Evolutionary conservation across 768 basidiomycete genomes (phyloP).

Genomic region (Tricholoma bakamatsutake): DNA sequence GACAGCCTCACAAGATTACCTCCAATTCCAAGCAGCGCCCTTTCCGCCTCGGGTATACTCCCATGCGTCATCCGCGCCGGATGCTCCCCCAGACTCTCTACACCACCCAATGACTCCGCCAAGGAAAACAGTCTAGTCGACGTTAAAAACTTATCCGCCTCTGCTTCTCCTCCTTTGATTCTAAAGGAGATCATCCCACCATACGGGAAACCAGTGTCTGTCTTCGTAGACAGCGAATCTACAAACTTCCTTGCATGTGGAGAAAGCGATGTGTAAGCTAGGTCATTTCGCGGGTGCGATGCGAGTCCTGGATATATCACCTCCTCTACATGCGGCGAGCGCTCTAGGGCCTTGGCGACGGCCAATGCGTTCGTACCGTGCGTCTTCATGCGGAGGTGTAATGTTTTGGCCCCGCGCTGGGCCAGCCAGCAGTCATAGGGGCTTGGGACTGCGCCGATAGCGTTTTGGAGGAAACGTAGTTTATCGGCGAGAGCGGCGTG

Average conservation of each 20-base stretch:
- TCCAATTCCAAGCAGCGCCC: conserved; percentile 68
- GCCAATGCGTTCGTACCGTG: conserved; percentile 81
- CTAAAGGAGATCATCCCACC: conserved; percentile 87
- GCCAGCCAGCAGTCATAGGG: conserved; percentile 88
- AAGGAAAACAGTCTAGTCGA: conserved; percentile 65
- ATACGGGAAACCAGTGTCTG: conserved; percentile 67
- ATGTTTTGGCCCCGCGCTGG: conserved; percentile 87
- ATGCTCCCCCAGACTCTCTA: conserved; percentile 86
- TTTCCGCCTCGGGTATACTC: conserved; percentile 61
- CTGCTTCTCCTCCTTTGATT: conserved; percentile 49
- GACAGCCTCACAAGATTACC: conserved; percentile 73
- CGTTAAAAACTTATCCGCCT: conserved; percentile 65
- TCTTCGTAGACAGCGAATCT: conserved; percentile 30
- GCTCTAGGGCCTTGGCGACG: conserved; percentile 58
- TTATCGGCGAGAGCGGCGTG: conserved; percentile 42
- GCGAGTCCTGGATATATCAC: conserved; percentile 86
- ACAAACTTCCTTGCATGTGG: conserved; percentile 68
- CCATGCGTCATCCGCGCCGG: conserved; percentile 90
- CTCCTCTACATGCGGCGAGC: conserved; percentile 56
- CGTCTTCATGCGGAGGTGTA: conserved; percentile 80
- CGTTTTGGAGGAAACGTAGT: conserved; percentile 87
- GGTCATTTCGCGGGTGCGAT: conserved; percentile 56
- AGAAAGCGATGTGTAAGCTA: conserved; percentile 59
- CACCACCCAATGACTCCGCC: conserved; percentile 87
- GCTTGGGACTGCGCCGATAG: conserved; percentile 78